Conservation (phyloP, 257 asterid species). For the Ilex asprella region DNA sequence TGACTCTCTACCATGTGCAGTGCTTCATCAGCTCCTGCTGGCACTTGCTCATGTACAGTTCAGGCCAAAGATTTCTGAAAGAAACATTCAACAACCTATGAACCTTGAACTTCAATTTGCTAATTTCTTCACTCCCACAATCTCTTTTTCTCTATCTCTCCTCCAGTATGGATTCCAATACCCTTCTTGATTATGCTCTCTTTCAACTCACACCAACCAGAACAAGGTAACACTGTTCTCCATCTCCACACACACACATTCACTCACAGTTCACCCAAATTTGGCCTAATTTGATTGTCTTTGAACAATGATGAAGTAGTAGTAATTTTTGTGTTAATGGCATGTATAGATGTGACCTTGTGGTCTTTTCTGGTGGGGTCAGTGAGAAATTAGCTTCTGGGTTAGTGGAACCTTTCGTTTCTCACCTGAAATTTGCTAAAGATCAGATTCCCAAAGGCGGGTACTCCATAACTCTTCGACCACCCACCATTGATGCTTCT, state of each 20-base stretch:
- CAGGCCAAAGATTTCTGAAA: conserved; percentile 22
- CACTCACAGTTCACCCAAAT: not conserved
- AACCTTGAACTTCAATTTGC: conserved; percentile 13
- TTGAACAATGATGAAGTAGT: conserved; percentile 12
- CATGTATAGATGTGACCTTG: conserved; percentile 66
- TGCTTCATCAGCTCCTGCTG: conserved; percentile 70
- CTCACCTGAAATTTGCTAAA: conserved; percentile 76
- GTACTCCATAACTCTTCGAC: conserved; percentile 67
- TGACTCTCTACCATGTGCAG: conserved; percentile 55
- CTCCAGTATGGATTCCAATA: conserved; percentile 42
- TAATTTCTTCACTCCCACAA: not conserved
- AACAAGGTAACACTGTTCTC: conserved; percentile 47
- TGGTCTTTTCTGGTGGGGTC: conserved; percentile 65
- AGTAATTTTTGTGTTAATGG: conserved; percentile 12
- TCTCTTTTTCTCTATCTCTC: not conserved
- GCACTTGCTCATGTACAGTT: conserved; percentile 61
- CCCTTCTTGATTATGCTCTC: conserved; percentile 72
- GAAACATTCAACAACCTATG: conserved; percentile 39
- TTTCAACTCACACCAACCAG: conserved; percentile 86
- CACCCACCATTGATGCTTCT: conserved; percentile 41
- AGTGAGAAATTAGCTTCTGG: conserved; percentile 86
- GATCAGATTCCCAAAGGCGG: conserved; percentile 87
- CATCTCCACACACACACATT: too few species aligned
- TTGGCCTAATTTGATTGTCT: conserved; percentile 5
- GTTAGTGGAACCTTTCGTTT: conserved; percentile 71